phyloP scores from a whole-genome alignment of 2,329 filamentous ascomycete genomes.

The Colletotrichum lini region DNA sequence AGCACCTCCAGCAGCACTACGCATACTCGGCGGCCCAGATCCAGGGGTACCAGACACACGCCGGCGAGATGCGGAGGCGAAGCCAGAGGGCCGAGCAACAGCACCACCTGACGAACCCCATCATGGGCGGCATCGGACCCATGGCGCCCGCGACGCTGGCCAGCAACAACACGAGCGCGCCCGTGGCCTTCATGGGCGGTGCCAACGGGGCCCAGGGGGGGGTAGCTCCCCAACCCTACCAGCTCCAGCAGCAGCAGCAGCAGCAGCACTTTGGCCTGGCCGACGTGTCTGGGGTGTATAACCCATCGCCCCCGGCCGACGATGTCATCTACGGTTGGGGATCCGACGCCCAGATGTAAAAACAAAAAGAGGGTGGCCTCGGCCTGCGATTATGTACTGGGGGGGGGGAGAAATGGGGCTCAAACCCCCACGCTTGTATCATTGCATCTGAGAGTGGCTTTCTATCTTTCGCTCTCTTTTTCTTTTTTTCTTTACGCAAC shows the following conservation, averaged over 20 bases:
- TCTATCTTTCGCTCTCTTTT: not conserved
- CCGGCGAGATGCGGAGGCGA: slow-evolving; percentile 1
- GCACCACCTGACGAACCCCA: not conserved
- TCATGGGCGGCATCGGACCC: not conserved
- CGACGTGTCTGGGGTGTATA: slow-evolving; percentile 38
- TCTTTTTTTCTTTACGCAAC: not conserved
- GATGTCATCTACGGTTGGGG: slow-evolving; percentile 34
- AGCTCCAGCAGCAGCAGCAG: slow-evolving; percentile 2
- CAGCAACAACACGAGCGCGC: not conserved
- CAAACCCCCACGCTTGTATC: not conserved
- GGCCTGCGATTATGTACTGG: too few relatives aligned
- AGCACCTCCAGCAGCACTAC: slow-evolving; percentile 11
- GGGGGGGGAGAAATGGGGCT: not conserved
- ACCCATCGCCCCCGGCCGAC: slow-evolving; percentile 10
- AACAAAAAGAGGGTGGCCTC: too few relatives aligned
- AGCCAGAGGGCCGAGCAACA: not conserved
- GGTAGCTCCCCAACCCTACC: slow-evolving; percentile 12
- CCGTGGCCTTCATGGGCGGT: slow-evolving; percentile 4
- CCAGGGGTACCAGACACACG: not conserved
- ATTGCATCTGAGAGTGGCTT: not conserved
- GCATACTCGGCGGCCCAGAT: not conserved
- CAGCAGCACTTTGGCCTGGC: slow-evolving; percentile 23
- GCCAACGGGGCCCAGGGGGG: not conserved
- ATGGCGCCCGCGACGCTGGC: not conserved
- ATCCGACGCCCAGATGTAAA: slow-evolving; percentile 22